Base-by-base conservation (phyloP, 2,329 filamentous ascomycete species). In the Amesomyces nigricolor region DNA sequence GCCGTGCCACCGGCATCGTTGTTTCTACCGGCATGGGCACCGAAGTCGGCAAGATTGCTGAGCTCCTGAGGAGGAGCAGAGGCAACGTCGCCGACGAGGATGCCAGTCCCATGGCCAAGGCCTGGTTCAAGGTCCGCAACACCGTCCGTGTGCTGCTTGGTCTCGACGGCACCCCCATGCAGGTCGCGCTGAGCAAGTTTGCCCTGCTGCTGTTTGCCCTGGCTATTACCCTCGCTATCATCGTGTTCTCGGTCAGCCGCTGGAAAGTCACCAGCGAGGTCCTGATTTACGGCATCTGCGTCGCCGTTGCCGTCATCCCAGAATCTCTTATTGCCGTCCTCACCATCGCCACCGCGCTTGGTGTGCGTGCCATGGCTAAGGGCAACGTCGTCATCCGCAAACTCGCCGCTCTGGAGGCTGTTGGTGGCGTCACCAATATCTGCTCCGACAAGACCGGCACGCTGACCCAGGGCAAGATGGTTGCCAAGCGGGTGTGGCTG, bases 391-490 rank as follows among this genome's bases (percentile, higher is more conserved):
- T 82, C 51, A 77, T 82, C 29, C 73, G 78, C 57, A 83, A 84
- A 62, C 77, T 87, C 64, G 77, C 81, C 4, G 81, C 82, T 2
- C 76, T 87, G 6, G 85, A 87, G 64, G 83, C 84, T 14, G 78
- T 87, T 40, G 85, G 84, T 47, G 83, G 81, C 53, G 83, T 87
- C n/a, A 87, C 82, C 58, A 82, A 85, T 61, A 84, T 87, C 58
- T 87, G 83, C 69, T 86, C 82, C 39, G 84, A 87, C 74, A 87
- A 87, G 72, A 87, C 84, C 4, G 85, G 85, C 43, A 87, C 84
- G 1, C 71, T 85, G 47, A 85, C 82, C 7, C 80, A 83, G 63
- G 80, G 83, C 58, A 83, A 83, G 66, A 86, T 87, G 83, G 80
- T 86, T 44, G 78, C 80, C 17, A 77, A 78, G 52, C 83, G 81